These are phyloP conservation scores for Baorangia bicolor DNA, from an alignment of 768 basidiomycete species.

Conservation along the genomic window DNA sequence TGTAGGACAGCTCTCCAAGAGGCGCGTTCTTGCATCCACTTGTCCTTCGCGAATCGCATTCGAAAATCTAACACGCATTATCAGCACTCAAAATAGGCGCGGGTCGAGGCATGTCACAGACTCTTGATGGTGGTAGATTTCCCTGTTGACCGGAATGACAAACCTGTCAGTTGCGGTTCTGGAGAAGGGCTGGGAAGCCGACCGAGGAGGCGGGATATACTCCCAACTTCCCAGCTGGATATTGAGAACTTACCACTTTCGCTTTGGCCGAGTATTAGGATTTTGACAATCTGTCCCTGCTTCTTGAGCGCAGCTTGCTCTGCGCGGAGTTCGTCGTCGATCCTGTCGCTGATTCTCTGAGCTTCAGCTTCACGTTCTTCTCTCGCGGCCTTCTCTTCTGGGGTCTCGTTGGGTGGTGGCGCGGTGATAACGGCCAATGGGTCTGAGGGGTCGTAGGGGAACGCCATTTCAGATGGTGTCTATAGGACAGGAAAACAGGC, in stretches of 20 bases:
- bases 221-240: too few relatives aligned
- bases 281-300: conserved; percentile 49
- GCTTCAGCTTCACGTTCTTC: conserved; percentile 55
- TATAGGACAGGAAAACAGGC: background rate
- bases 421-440: conserved; percentile 56
- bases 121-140: conserved; percentile 73
- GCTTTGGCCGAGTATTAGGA: conserved; percentile 61
- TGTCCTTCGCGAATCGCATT: conserved; percentile 59
- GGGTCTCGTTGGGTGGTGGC: conserved; percentile 59
- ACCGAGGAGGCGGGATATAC: too few relatives aligned
- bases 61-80: conserved; percentile 57
- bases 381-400: conserved; percentile 43
- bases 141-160: conserved; percentile 36
- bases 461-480: conserved; percentile 18
- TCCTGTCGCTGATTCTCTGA: conserved; percentile 55
- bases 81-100: conserved; percentile 3
- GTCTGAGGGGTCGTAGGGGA: conserved; percentile 43
- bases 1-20: conserved; percentile 80
- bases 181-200: too few relatives aligned
- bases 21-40: conserved; percentile 66
- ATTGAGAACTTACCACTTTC: conserved; percentile 53
- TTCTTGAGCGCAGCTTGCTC: conserved; percentile 45
- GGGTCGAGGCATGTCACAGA: conserved; percentile 27
- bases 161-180: background rate
- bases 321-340: conserved; percentile 58